Evolutionary conservation across 257 asterid genomes (phyloP), one percentile per base, ranked within the genome.

Genomic region (Solanum pimpinellifolium): DNA sequence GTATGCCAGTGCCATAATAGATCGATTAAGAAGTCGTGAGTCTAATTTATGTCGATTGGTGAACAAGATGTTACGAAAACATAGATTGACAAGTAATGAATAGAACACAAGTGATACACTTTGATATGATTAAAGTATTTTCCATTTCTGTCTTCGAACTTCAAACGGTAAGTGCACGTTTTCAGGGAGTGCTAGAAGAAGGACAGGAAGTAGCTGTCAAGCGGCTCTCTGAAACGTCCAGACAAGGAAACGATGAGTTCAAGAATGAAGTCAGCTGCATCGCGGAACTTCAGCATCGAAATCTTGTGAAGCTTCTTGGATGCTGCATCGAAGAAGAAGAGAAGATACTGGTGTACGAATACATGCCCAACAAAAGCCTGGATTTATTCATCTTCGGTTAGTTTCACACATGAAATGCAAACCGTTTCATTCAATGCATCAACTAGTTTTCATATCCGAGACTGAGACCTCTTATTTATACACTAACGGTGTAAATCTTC

Each of bases 271-370:
- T 89, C 62, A 25, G 47, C 29, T 91, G 88, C 35, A 89, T 91
- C 2, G 91, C 93, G 3, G 87, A 91, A 87, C 92, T 89, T 49
- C 93, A 91, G 84, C 93, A 91, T 49, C 88, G 91, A 31, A 91
- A 91, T 87, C 89, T 91, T 18, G 93, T 91, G 88, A 89, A 89
- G 89, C 93, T 91, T 88, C 83, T 89, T 1, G 93, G 91, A 84
- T 91, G 89, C 80, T 91, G 93, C 90, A 73, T 91, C 47, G 66
- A 91, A 88, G 89, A 87, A 65, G 90, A 86, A 77, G 93, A 91
- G 80, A 89, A 86, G 85, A 89, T 91, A 70, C 85, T 91, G 89
- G 88, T 91, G 39, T 91, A 91, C 33, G 93, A 91, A 85, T 89
- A 89, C 86, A 70, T 91, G 93, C 88, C 88, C 25, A 86, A 91